Evolutionary conservation across 257 asterid species (phyloP).

Genomic region (Ehretia macrophylla): DNA sequence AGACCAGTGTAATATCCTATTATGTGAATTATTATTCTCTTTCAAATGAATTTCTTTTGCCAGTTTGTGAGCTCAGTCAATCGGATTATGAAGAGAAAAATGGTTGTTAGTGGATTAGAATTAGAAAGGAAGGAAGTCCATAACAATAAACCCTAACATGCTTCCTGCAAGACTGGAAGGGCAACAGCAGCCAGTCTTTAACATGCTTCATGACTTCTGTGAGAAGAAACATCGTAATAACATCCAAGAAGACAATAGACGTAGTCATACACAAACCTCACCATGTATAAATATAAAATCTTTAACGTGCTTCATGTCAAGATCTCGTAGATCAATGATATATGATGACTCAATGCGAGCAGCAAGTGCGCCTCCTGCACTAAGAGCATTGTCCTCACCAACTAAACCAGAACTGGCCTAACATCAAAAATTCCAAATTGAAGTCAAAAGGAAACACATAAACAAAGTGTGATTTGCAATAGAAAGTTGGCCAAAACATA

Average conservation of each 20-base stretch:
- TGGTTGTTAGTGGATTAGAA: no score
- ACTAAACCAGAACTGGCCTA: slow-evolving; percentile 86
- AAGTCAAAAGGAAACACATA: slow-evolving; percentile 11
- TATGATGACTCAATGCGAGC: slow-evolving; percentile 90
- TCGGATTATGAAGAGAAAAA: no score
- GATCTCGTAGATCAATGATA: slow-evolving; percentile 66
- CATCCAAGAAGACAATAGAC: slow-evolving; percentile 10
- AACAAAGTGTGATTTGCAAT: slow-evolving; percentile 2
- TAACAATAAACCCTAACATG: no score
- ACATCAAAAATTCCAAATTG: slow-evolving; percentile 34
- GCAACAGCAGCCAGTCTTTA: no score
- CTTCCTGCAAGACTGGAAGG: no score
- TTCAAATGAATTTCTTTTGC: no score
- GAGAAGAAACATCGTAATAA: neutral
- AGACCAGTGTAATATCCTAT: no score
- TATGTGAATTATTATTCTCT: no score
- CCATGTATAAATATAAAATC: slow-evolving; percentile 85
- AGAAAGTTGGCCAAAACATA: no score
- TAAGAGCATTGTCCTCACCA: slow-evolving; percentile 63
- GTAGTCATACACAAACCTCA: slow-evolving; percentile 36
- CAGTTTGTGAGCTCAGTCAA: no score
- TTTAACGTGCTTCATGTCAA: slow-evolving; percentile 91
- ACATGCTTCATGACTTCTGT: neutral
- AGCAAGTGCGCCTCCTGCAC: slow-evolving; percentile 59
- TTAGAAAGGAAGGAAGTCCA: no score